Conservation (phyloP, 2,329 filamentous ascomycete species). For the Diaporthe sp. region DNA sequence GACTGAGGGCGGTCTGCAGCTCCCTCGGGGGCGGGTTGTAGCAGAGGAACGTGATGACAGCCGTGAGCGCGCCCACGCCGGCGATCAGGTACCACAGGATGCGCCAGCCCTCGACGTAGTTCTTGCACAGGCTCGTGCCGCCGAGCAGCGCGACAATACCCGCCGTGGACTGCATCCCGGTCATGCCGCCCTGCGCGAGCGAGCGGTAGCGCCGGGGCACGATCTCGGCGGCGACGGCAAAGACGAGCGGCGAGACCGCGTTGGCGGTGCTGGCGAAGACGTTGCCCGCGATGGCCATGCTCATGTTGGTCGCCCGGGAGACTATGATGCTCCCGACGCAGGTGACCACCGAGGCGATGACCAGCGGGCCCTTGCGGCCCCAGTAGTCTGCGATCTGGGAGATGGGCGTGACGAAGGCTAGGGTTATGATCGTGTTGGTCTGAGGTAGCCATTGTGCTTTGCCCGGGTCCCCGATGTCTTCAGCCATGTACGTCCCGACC, state of each 20-base stretch:
- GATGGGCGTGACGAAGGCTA: conserved; percentile 2
- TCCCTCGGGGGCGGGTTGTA: conserved; percentile 6
- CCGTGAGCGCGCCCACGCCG: neutral
- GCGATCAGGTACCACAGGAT: conserved; percentile 12
- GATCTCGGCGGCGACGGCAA: conserved; percentile 3
- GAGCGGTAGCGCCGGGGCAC: neutral
- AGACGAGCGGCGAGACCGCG: neutral
- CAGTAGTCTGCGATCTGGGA: conserved; percentile 12
- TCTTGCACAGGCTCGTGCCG: neutral
- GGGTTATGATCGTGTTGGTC: neutral
- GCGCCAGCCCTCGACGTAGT: conserved; percentile 2
- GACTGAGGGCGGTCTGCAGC: neutral
- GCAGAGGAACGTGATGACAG: neutral
- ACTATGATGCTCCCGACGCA: conserved; percentile 3
- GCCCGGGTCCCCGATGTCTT: neutral
- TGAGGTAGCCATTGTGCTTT: conserved; percentile 6
- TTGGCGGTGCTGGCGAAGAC: conserved; percentile 9
- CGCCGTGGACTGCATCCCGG: neutral
- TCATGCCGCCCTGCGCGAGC: neutral
- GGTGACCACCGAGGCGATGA: neutral
- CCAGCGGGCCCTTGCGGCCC: neutral
- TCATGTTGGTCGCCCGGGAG: neutral
- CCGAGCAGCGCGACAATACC: neutral
- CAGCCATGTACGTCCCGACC: conserved; percentile 9
- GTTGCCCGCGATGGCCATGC: neutral